Conservation (phyloP, 202 grass and related monocot species). For the Musa balbisiana region DNA sequence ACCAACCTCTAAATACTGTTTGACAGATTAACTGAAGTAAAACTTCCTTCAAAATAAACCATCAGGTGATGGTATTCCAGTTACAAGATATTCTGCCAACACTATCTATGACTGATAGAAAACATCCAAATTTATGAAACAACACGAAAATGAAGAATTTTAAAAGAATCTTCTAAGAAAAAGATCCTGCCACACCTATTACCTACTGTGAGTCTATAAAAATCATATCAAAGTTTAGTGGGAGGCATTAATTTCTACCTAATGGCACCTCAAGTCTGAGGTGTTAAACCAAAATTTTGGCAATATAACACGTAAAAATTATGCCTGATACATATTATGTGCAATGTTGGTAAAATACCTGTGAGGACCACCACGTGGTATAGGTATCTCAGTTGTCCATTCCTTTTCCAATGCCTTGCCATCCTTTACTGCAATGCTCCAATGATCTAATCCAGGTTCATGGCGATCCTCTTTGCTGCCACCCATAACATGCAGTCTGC, state of each 20-base stretch:
- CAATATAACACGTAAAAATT: neutral
- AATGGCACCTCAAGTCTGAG: neutral
- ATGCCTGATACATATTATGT: too few relatives aligned
- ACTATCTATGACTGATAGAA: neutral
- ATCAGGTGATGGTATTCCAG: neutral
- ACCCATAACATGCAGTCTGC: conserved; percentile 82
- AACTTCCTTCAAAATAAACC: neutral
- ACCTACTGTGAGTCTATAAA: neutral
- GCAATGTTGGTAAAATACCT: conserved; percentile 28
- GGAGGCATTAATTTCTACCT: neutral
- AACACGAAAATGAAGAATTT: neutral
- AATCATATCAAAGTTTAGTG: neutral
- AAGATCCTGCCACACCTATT: neutral
- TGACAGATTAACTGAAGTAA: neutral
- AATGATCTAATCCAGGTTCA: conserved; percentile 75
- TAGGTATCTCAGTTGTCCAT: conserved; percentile 60
- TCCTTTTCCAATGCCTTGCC: conserved; percentile 62
- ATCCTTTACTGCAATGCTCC: conserved; percentile 87
- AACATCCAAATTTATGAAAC: neutral
- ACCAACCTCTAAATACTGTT: neutral
- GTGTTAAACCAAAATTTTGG: neutral
- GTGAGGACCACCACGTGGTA: conserved; percentile 82
- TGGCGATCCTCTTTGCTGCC: conserved; percentile 81
- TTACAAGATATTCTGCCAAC: neutral
- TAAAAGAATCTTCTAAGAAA: neutral